Conservation (phyloP, 2,329 filamentous ascomycete genomes). For the Fonsecaea erecta region DNA sequence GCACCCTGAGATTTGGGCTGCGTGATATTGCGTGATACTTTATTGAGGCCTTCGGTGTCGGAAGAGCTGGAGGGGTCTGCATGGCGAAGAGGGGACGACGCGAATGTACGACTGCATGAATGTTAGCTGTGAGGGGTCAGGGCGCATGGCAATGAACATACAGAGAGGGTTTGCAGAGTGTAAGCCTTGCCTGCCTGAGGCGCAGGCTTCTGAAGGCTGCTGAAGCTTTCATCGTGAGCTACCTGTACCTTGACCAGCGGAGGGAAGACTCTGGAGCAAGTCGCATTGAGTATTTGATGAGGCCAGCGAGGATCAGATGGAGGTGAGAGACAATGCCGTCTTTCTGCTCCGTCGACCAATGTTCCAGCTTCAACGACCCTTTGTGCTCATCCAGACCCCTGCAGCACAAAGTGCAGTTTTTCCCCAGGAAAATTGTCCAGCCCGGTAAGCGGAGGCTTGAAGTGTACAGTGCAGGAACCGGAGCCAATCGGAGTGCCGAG, state of each 20-base stretch:
- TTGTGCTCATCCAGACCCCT: not conserved
- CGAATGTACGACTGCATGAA: conserved; percentile 22
- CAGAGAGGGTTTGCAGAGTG: conserved; percentile 9
- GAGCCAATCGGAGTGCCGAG: conserved; percentile 22
- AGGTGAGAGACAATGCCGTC: not conserved
- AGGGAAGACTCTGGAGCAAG: not conserved
- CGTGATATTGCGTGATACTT: conserved; percentile 80
- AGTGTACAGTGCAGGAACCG: not conserved
- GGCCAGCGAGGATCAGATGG: not conserved
- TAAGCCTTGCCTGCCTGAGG: conserved; percentile 26
- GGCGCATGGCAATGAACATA: conserved; percentile 3
- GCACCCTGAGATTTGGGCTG: conserved; percentile 98
- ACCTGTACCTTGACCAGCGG: not conserved
- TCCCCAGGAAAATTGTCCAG: conserved; percentile 3
- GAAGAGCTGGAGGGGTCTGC: conserved; percentile 18
- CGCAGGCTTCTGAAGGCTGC: conserved; percentile 30
- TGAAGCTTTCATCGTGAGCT: conserved; percentile 29
- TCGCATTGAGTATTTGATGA: not conserved
- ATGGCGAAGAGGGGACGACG: conserved; percentile 19
- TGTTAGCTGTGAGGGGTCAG: not conserved
- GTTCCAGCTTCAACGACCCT: not conserved
- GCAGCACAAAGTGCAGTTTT: conserved; percentile 7
- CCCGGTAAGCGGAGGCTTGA: not conserved
- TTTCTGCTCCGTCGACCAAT: not conserved
- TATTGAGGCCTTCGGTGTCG: conserved; percentile 66